Base-by-base conservation (phyloP, 305 asterid genomes). In the Coffea humblotiana region DNA sequence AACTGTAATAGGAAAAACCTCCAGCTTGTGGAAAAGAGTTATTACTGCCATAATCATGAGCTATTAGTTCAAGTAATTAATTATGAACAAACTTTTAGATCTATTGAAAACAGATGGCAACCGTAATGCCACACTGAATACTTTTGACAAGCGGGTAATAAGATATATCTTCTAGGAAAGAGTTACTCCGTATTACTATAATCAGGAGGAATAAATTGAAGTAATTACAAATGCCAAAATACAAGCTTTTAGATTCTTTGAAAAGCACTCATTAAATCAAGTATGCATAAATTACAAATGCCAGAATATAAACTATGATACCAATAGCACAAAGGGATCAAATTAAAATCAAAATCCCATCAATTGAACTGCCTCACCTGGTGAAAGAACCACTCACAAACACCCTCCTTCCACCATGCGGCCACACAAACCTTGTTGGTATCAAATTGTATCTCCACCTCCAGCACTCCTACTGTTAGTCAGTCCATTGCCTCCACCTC, bases 371-470 rank as follows among this genome's bases (percentile, higher is more conserved):
- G 19, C 76, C 81, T 88, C 87, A 90, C 93, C 93, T 88, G 83
- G 90, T 86, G 82, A 90, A 90, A 79, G 93, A 56, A 82, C 93
- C 93, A 79, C 93, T 85, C 71, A 90, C 82, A 81, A 83, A 82
- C 68, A 90, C 93, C 85, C 90, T 83, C 78, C 90, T 84, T 81
- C 93, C 93, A 37, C 93, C 93, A 80, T 88, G 83, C 66, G 93
- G 90, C 93, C 93, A 90, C 71, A 88, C 91, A 73, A 90, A 90
- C 73, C 93, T 85, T 1, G 89, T 83, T 45, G 92, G 93, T 51
- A 90, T 61, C 85, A 82, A 65, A 83, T 85, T 32, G 82, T 43
- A 74, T 79, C 88, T 56, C 80, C 82, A 65, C 78, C 48, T 58
- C 82, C 86, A 47, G 83, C 76, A 68, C 78, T 64, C 76, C 79